Evolutionary conservation across 1,284 basidiomycete genomes (phyloP), one percentile per base, ranked within the genome.

Genomic region (Fomitopsis betulina): DNA sequence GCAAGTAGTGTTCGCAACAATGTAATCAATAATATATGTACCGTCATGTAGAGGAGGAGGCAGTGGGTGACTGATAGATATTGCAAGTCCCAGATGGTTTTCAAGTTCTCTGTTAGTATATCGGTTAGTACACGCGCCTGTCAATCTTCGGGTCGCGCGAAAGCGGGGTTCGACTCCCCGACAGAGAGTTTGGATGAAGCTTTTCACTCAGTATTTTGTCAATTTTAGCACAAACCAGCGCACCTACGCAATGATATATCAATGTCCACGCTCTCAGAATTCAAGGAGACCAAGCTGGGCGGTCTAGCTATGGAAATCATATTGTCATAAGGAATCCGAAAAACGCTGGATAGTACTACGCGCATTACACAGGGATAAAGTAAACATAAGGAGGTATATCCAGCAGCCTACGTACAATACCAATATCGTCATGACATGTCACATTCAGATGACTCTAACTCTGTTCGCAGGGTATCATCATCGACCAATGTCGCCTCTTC

Each of bases 121-220:
- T 43, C 42, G 42, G 42, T 43, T 43, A 43, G 42, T 43, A 43
- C 42, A 43, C 42, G 42, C 42, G 42, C 42, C 42, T 43, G 42
- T 43, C 42, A 43, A 30, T 4, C 25, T 15, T 45, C 8, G 15
- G 3, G 42, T 8, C 72, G 73, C 72, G 73, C 70, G 73, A 75
- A 70, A 74, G 73, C 74, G 71, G 74, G 54, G 55, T 60, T 60
- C 52, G 58, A 60, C 55, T 60, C 58, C 55, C 55, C 52, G 58
- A 55, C 55, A 60, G 58, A 39, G 54, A 56, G 55, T 13, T 2
- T n/a, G n/a, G n/a, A n/a, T n/a, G n/a, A n/a, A n/a, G n/a, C n/a
- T n/a, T n/a, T n/a, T n/a, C n/a, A n/a, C n/a, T n/a, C n/a, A n/a
- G n/a, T n/a, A n/a, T n/a, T n/a, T n/a, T n/a, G n/a, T n/a, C n/a